Conservation (phyloP, 2,329 filamentous ascomycete genomes). For the Sporothrix curviconia region DNA sequence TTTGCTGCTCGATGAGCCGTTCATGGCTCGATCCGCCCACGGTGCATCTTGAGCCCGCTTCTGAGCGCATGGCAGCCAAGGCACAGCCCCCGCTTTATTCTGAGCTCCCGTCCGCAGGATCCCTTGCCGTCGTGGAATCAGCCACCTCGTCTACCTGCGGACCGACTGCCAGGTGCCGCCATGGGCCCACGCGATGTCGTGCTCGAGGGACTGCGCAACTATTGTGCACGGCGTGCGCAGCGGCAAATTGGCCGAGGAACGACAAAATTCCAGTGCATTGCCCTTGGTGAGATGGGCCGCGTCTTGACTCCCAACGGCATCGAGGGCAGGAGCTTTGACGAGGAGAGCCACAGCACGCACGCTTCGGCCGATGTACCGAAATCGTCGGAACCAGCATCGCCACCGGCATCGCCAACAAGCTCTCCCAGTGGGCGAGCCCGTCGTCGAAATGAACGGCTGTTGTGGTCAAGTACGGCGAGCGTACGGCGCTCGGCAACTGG, state of each 20-base stretch:
- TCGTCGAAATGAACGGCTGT: slow-evolving; percentile 88
- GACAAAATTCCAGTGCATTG: slow-evolving; percentile 41
- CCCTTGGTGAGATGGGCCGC: slow-evolving; percentile 45
- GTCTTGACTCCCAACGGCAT: slow-evolving; percentile 37
- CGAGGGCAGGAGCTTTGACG: slow-evolving; percentile 31
- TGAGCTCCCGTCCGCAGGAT: slow-evolving; percentile 80
- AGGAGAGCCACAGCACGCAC: slow-evolving; percentile 11
- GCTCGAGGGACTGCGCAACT: slow-evolving; percentile 44
- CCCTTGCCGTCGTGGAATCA: slow-evolving; percentile 84
- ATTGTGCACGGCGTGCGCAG: slow-evolving; percentile 41
- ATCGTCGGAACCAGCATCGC: slow-evolving; percentile 17
- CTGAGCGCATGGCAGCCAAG: slow-evolving; percentile 60
- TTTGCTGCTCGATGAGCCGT: slow-evolving; percentile 83
- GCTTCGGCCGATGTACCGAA: not conserved
- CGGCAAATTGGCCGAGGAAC: slow-evolving; percentile 40
- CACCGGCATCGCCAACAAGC: not conserved
- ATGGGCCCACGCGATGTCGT: slow-evolving; percentile 62
- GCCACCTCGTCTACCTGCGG: slow-evolving; percentile 68
- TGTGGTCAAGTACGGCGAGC: slow-evolving; percentile 70
- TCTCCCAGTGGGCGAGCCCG: slow-evolving; percentile 48
- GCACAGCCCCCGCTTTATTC: slow-evolving; percentile 64
- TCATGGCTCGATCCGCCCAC: slow-evolving; percentile 93
- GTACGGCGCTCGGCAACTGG: slow-evolving; percentile 76
- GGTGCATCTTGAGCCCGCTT: slow-evolving; percentile 63
- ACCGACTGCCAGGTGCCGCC: slow-evolving; percentile 58